Evolutionary conservation across 805 yeast genomes (phyloP).

Genomic region (Kluyveromyces wickerhamii): DNA sequence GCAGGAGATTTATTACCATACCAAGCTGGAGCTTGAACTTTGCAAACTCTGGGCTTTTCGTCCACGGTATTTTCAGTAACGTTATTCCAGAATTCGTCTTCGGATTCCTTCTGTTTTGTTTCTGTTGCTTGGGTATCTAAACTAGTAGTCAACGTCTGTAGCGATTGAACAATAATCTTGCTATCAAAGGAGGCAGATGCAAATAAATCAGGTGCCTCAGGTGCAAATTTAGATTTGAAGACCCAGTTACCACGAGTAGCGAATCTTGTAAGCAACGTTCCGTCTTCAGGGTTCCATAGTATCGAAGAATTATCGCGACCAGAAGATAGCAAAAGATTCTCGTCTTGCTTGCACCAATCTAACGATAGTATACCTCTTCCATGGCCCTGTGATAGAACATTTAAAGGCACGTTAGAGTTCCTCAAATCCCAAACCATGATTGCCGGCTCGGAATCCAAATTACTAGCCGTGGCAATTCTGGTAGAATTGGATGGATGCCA

Average conservation of each 20-base stretch:
- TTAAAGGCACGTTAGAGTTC: slow-evolving; percentile 86
- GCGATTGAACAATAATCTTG: slow-evolving; percentile 67
- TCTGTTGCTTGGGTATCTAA: slow-evolving; percentile 25
- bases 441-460: slow-evolving; percentile 69
- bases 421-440: slow-evolving; percentile 90
- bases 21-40: slow-evolving; percentile 84
- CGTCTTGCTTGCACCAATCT: slow-evolving; percentile 90
- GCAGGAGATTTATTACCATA: slow-evolving; percentile 65
- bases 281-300: slow-evolving; percentile 83
- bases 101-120: slow-evolving; percentile 33
- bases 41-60: slow-evolving; percentile 61
- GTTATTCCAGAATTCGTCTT: slow-evolving; percentile 81
- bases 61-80: slow-evolving; percentile 59
- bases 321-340: slow-evolving; percentile 70
- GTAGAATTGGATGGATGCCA: slow-evolving; percentile 95
- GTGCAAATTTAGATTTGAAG: slow-evolving; percentile 82
- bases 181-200: slow-evolving; percentile 87
- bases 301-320: slow-evolving; percentile 86
- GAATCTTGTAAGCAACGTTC: slow-evolving; percentile 69
- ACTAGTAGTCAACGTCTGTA: slow-evolving; percentile 53
- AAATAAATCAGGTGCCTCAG: slow-evolving; percentile 78
- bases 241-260: slow-evolving; percentile 94
- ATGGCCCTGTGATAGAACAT: slow-evolving; percentile 60
- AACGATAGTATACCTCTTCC: slow-evolving; percentile 79
- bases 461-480: slow-evolving; percentile 79